These are phyloP conservation scores for Pelargonium myrrhifolium DNA, from an alignment of 441 rosid species.

Conservation along the genomic window DNA sequence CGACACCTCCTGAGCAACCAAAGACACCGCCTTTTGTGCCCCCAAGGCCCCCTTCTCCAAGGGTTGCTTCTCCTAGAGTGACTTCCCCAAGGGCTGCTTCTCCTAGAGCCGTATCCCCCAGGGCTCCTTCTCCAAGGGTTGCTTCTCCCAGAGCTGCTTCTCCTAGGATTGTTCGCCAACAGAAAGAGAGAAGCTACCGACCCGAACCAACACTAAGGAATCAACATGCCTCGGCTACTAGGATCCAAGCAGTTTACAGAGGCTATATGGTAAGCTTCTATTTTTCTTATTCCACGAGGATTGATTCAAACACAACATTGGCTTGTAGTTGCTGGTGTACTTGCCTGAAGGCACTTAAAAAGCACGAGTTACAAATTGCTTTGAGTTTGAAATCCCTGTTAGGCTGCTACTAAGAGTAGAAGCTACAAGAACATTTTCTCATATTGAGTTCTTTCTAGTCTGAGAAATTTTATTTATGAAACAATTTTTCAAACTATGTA, in stretches of 20 bases:
- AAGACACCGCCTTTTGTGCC: slow-evolving; percentile 43
- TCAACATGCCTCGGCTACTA: slow-evolving; percentile 76
- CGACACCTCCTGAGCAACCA: slow-evolving; percentile 54
- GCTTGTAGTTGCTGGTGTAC: neutral
- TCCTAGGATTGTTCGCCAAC: slow-evolving; percentile 38
- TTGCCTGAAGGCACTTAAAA: neutral
- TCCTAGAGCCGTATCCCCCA: slow-evolving; percentile 34
- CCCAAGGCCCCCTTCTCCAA: slow-evolving; percentile 35
- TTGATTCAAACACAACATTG: neutral
- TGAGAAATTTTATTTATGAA: neutral
- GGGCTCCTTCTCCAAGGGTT: slow-evolving; percentile 37
- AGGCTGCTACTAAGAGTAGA: neutral
- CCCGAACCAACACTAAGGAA: slow-evolving; percentile 63
- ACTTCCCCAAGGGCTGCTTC: slow-evolving; percentile 34
- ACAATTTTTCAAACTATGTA: too few relatives aligned
- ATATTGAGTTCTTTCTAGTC: neutral
- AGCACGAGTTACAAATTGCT: neutral
- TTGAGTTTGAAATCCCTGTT: neutral
- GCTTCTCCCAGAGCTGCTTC: slow-evolving; percentile 40
- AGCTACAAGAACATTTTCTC: neutral
- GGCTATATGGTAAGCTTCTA: slow-evolving; percentile 56
- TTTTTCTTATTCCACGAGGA: slow-evolving; percentile 12
- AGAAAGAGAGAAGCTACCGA: slow-evolving; percentile 34
- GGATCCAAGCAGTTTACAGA: slow-evolving; percentile 78
- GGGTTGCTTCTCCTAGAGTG: slow-evolving; percentile 30